These are phyloP conservation scores for Hexamita inflata DNA, from an alignment of 208 protist species.

Conservation along the genomic window DNA sequence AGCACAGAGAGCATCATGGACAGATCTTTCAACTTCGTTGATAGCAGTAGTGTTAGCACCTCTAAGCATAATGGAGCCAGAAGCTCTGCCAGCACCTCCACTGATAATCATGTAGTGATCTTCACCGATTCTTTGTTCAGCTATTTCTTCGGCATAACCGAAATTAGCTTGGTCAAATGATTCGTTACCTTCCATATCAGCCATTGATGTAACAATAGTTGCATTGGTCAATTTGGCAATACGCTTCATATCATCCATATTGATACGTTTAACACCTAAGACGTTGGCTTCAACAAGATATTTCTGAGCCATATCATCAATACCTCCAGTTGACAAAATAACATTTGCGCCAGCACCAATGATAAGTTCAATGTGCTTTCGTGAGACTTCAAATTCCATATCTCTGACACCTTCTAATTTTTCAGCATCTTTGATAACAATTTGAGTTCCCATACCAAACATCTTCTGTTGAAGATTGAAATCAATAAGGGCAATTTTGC, in stretches of 20 bases:
- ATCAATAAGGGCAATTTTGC: slow-evolving; percentile 94
- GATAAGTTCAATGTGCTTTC: slow-evolving; percentile 86
- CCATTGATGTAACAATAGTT: slow-evolving; percentile 71
- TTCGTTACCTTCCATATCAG: slow-evolving; percentile 86
- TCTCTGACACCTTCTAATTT: slow-evolving; percentile 83
- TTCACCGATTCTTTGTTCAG: slow-evolving; percentile 76
- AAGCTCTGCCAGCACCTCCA: slow-evolving; percentile 52
- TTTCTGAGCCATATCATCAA: slow-evolving; percentile 87
- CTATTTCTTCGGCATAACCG: slow-evolving; percentile 74
- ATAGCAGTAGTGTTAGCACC: slow-evolving; percentile 76
- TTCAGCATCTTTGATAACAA: slow-evolving; percentile 82
- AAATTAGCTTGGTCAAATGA: slow-evolving; percentile 74
- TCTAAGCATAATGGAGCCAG: slow-evolving; percentile 86
- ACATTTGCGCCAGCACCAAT: slow-evolving; percentile 90
- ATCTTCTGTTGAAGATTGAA: slow-evolving; percentile 86
- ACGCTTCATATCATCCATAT: slow-evolving; percentile 57
- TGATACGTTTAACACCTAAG: slow-evolving; percentile 79
- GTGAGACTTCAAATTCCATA: slow-evolving; percentile 84
- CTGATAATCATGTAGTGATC: slow-evolving; percentile 81
- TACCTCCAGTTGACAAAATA: slow-evolving; percentile 86
- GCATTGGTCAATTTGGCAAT: slow-evolving; percentile 88
- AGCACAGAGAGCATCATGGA: slow-evolving; percentile 96
- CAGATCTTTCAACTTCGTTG: slow-evolving; percentile 51
- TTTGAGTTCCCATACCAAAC: slow-evolving; percentile 85
- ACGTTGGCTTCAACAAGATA: slow-evolving; percentile 88